Percentiles rank a stretch among this genome's conserved stretches.
Conservation (phyloP, 2,329 filamentous ascomycete species). For the Ceratocystis alfenasii region DNA sequence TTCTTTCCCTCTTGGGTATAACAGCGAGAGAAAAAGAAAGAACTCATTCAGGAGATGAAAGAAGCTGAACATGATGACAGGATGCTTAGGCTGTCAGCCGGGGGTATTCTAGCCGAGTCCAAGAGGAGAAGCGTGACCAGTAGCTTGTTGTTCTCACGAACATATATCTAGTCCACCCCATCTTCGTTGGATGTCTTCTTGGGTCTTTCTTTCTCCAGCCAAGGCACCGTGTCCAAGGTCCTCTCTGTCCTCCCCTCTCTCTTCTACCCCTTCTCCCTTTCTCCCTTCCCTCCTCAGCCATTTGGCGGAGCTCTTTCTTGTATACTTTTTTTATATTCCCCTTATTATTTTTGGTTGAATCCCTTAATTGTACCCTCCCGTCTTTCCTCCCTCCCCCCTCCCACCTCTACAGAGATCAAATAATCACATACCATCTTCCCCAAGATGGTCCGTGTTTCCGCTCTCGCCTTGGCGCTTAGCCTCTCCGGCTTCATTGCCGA, state of each 20-base stretch:
- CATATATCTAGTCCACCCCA: not conserved
- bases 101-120: not conserved
- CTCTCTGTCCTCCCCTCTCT: not conserved
- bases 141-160: not conserved
- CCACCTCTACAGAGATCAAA: not conserved
- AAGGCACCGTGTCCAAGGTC: constrained; percentile 3
- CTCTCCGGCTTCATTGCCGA: not conserved
- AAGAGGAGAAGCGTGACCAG: not conserved
- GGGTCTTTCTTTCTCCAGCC: constrained; percentile 7
- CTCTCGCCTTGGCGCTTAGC: constrained; percentile 2
- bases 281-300: not conserved
- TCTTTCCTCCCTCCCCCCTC: not conserved
- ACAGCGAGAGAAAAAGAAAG: not conserved
- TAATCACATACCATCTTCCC: not conserved
- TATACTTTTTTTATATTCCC: not conserved
- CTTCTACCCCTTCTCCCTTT: not conserved
- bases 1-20: constrained; percentile 2
- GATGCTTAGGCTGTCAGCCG: not conserved
- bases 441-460: not conserved
- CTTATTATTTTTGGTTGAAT: not conserved
- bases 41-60: constrained; percentile 2
- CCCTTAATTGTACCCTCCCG: too few species aligned
- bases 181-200: not conserved
- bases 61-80: not conserved
- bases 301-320: not conserved